phyloP scores from a whole-genome alignment of 78 protist species.

The Dictyostelium citrinum region DNA sequence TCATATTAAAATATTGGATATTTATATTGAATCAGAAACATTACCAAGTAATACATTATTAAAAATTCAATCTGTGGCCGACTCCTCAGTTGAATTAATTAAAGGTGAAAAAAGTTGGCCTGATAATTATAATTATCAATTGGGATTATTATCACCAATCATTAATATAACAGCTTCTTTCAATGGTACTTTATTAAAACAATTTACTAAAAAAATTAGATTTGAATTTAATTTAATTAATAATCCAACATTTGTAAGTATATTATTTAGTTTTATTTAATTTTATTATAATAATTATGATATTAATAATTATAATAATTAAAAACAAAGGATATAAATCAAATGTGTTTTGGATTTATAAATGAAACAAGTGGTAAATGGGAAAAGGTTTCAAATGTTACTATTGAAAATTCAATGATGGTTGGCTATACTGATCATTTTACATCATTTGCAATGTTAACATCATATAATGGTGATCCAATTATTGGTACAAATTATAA shows the following conservation, averaged over 20 bases:
- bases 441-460: constrained; percentile 64
- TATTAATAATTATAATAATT: background rate
- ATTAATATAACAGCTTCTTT: constrained; percentile 30
- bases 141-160: constrained; percentile 22
- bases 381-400: constrained; percentile 28
- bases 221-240: constrained; percentile 15
- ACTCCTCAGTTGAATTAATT: background rate
- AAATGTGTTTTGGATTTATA: constrained; percentile 22
- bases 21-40: constrained; percentile 30
- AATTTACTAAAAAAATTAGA: background rate
- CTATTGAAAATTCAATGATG: background rate
- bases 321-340: background rate
- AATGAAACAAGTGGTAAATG: background rate
- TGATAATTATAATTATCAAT: background rate
- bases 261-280: background rate
- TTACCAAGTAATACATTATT: constrained; percentile 8
- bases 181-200: background rate
- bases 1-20: background rate
- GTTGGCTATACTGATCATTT: constrained; percentile 55
- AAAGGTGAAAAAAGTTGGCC: background rate
- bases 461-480: background rate
- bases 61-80: constrained; percentile 8
- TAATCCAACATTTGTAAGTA: background rate
- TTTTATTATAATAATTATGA: background rate
- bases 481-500: background rate